Conservation (phyloP, 805 yeast species). For the Metschnikowia lunata region DNA sequence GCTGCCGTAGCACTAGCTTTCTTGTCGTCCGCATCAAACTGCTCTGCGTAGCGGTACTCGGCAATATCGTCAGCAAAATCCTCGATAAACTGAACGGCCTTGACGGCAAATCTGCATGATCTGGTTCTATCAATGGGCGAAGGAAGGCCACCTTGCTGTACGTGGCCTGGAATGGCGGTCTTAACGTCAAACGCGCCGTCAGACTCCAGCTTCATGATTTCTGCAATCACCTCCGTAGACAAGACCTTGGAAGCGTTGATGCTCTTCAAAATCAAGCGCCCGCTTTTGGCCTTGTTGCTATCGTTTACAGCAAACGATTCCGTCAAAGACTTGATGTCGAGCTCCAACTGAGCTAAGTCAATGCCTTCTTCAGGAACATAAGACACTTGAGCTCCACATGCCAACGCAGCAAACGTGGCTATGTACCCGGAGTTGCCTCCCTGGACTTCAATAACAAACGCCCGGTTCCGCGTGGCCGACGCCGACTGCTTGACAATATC, state of each 20-base stretch:
- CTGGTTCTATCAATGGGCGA: conserved; percentile 73
- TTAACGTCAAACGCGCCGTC: conserved; percentile 67
- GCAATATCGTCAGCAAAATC: conserved; percentile 23
- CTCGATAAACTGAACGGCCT: conserved; percentile 68
- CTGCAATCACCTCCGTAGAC: conserved; percentile 64
- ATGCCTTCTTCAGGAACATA: conserved; percentile 75
- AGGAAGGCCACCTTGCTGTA: conserved; percentile 79
- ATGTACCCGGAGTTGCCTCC: conserved; percentile 83
- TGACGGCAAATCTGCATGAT: conserved; percentile 67
- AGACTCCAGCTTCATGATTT: conserved; percentile 60
- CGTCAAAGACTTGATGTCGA: conserved; percentile 59
- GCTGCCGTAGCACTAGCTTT: conserved; percentile 55
- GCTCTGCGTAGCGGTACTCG: conserved; percentile 23
- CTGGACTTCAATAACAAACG: conserved; percentile 77
- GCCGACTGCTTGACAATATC: conserved; percentile 79
- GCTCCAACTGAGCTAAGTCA: conserved; percentile 53
- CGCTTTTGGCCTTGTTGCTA: conserved; percentile 60
- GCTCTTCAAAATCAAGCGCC: conserved; percentile 64
- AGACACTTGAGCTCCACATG: conserved; percentile 69
- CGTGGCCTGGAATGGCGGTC: conserved; percentile 83
- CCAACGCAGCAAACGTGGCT: conserved; percentile 64
- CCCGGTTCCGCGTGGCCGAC: conserved; percentile 71
- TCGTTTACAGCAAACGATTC: conserved; percentile 56
- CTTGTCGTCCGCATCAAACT: conserved; percentile 31
- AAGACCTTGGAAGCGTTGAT: conserved; percentile 67